Evolutionary conservation across 2,329 filamentous ascomycete species (phyloP).

Genomic region (Botryotinia globosa): DNA sequence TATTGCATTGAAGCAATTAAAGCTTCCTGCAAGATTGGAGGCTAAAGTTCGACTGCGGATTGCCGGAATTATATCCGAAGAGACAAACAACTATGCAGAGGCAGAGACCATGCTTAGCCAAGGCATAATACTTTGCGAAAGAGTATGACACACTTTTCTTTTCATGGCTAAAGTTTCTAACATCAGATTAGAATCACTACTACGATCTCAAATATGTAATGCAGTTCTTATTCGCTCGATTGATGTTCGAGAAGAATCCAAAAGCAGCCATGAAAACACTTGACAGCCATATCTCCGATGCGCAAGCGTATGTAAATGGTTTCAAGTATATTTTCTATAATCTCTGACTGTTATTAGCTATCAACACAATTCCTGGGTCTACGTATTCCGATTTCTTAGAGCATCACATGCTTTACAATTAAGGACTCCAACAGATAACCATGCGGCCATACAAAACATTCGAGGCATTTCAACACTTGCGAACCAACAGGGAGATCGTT

Average conservation of each 20-base stretch:
- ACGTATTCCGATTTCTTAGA: conserved; percentile 73
- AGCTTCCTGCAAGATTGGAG: conserved; percentile 62
- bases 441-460: conserved; percentile 66
- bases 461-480: conserved; percentile 60
- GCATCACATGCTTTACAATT: conserved; percentile 65
- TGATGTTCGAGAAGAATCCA: conserved; percentile 66
- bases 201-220: conserved; percentile 73
- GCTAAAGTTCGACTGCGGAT: conserved; percentile 68
- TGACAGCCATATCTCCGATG: conserved; percentile 66
- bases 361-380: conserved; percentile 69
- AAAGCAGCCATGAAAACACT: conserved; percentile 71
- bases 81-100: conserved; percentile 73
- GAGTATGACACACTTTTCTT: conserved; percentile 43
- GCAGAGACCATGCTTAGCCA: conserved; percentile 71
- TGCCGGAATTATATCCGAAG: conserved; percentile 65
- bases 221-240: conserved; percentile 68
- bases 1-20: conserved; percentile 59
- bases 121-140: conserved; percentile 66
- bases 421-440: conserved; percentile 57
- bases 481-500: conserved; percentile 57
- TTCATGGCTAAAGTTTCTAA: background rate
- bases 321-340: conserved; percentile 1
- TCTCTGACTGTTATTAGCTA: conserved; percentile 42
- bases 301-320: conserved; percentile 54
- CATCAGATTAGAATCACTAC: conserved; percentile 48